Evolutionary conservation across 129 eudicot genomes (phyloP), one percentile per base, ranked within the genome.

Genomic region (Cynara cardunculus): DNA sequence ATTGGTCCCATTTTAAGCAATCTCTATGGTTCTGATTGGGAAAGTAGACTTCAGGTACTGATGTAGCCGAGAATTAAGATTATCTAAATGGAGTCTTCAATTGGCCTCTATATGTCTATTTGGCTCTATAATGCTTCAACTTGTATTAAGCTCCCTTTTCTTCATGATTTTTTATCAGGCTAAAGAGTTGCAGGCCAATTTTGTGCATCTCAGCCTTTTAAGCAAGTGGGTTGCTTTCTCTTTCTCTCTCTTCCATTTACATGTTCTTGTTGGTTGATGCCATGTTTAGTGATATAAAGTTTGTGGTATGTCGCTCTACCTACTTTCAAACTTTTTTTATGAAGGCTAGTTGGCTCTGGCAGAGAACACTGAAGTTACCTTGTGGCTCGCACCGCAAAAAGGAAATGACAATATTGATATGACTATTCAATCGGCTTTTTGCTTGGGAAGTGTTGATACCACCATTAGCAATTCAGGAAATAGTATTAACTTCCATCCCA

Each of bases 121-220:
- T 73, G 27, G 25, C 53, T 75, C 2, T 69, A 25, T 75, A 72
- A 10, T 71, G 22, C 49, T 46, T 74, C 77, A 12, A 59, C 73
- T 69, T 69, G 84, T 34, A 71, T 37, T 70, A 74, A 53, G 37
- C 21, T 61, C 62, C 5, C 9, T 79, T 73, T 80, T 34, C 6
- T 65, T 79, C 37, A 4, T 67, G 10, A 25, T 61, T 62, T 81
- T 8, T 66, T 73, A 71, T 64, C 92, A 94, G 97, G 97, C 91
- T 49, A 95, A 90, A 84, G 99, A 95, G 86, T 84, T 91, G 83
- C 99, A 95, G 28, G 85, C 93, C 78, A 95, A 92, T 84, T 92
- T 90, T 84, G 93, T 92, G 77, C 97, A 95, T 77, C 88, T 95
- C 88, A 89, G 91, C 27, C 80, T 87, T 80, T 69, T 95, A 84